Conservation (phyloP, 2,329 filamentous ascomycete species). For the Pseudonectria buxi region DNA sequence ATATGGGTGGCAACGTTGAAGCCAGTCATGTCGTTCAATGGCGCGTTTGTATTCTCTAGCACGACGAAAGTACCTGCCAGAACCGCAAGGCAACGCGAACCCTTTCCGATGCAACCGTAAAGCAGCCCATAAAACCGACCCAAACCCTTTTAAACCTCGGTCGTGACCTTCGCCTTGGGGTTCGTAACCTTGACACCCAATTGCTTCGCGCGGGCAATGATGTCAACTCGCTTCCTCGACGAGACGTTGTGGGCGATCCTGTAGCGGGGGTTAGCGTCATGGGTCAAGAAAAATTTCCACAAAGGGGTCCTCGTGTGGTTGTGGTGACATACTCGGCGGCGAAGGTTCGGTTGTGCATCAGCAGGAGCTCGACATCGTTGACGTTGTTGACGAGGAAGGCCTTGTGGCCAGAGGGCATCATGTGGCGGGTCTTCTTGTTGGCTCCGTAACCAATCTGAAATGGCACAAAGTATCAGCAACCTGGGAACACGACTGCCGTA, state of each 20-base stretch:
- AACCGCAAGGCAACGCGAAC: constrained; percentile 25
- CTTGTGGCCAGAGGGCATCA: constrained; percentile 99
- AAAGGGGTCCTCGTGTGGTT: not conserved
- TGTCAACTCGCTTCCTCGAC: constrained; percentile 97
- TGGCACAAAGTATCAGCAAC: constrained; percentile 13
- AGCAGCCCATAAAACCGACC: constrained; percentile 24
- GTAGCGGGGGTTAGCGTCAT: constrained; percentile 16
- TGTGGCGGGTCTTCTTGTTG: constrained; percentile 99
- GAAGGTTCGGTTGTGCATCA: constrained; percentile 99
- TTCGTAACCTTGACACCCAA: constrained; percentile 99
- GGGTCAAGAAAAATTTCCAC: not conserved
- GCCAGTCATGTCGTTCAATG: constrained; percentile 24
- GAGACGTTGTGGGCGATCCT: constrained; percentile 98
- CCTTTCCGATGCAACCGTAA: constrained; percentile 26
- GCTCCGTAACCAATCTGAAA: constrained; percentile 91
- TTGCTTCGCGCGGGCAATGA: constrained; percentile 95
- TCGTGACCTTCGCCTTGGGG: constrained; percentile 97
- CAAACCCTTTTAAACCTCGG: constrained; percentile 62
- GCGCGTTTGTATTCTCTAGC: constrained; percentile 25
- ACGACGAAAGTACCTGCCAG: constrained; percentile 20
- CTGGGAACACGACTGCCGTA: not conserved
- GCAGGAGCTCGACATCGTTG: constrained; percentile 90
- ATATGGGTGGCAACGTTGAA: constrained; percentile 3
- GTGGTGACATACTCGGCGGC: constrained; percentile 80
- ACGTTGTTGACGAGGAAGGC: constrained; percentile 98